These are phyloP conservation scores for Jamesozyma lodderae DNA, from an alignment of 805 yeast genomes.

Conservation along the genomic window DNA sequence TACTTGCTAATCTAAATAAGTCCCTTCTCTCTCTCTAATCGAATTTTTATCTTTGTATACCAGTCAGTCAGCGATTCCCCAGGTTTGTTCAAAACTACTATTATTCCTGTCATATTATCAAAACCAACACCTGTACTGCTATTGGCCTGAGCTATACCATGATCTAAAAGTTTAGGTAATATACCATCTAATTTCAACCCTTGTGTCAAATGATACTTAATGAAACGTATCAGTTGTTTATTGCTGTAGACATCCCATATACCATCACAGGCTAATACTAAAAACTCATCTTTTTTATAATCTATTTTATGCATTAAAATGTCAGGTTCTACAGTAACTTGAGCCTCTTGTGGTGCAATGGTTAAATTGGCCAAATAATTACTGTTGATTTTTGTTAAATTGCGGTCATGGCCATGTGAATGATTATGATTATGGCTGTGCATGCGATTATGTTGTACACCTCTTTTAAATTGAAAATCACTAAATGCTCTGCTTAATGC, in stretches of 20 bases:
- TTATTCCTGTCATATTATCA: slow-evolving; percentile 73
- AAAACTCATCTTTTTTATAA: slow-evolving; percentile 47
- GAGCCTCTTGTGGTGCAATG: slow-evolving; percentile 56
- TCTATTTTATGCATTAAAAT: slow-evolving; percentile 46
- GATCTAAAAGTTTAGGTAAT: slow-evolving; percentile 50
- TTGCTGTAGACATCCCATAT: slow-evolving; percentile 69
- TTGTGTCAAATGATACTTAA: slow-evolving; percentile 47
- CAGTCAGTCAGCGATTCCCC: slow-evolving; percentile 43
- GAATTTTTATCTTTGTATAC: slow-evolving; percentile 45
- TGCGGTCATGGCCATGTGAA: neutral
- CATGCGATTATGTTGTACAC: slow-evolving; percentile 14
- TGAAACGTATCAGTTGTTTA: slow-evolving; percentile 41
- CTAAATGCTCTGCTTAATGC: slow-evolving; percentile 90
- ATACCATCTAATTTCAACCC: slow-evolving; percentile 55
- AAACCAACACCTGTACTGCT: slow-evolving; percentile 71
- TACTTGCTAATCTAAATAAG: no score
- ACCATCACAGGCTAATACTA: slow-evolving; percentile 74
- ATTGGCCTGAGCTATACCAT: slow-evolving; percentile 61
- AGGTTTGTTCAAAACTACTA: slow-evolving; percentile 50
- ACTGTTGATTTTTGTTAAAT: slow-evolving; percentile 6
- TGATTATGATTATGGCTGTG: neutral
- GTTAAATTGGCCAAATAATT: slow-evolving; percentile 4
- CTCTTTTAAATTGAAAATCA: slow-evolving; percentile 48
- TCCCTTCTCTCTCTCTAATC: slow-evolving; percentile 31
- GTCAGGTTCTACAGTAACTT: slow-evolving; percentile 76